Base-by-base conservation (phyloP, 169 alveolate species). In the Cryptosporidium viatorum region DNA sequence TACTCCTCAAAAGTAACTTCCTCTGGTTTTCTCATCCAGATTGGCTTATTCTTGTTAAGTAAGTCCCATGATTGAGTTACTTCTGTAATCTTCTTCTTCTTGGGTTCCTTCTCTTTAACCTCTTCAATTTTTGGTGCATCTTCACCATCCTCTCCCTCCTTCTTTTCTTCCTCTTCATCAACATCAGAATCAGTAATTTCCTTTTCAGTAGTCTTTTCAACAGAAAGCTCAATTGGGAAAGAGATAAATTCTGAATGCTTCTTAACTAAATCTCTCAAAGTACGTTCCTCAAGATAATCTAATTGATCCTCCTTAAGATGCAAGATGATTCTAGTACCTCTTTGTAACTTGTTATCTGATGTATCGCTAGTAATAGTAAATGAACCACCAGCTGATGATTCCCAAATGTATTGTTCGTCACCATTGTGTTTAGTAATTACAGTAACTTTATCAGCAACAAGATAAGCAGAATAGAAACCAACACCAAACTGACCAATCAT, bases 401-500 rank as follows among this genome's bases (percentile, higher is more conserved):
- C 99, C 99, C 99, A 98, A 84, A 97, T 96, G 95, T 97, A 97
- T 93, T 96, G 98, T 60, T 95, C 98, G 86, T 97, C 99, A 60
- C 97, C 99, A 91, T 97, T 97, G 94, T 97, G 96, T 91, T 97
- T 97, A 58, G 99, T 94, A 50, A 98, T 95, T 51, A 98, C 99
- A 3, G 97, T 95, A 48, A 98, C 99, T 95, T 96, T 97, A 92
- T 97, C 99, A 35, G 99, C 99, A 26, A 98, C 99, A 70, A 98
- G 97, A 95, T 97, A 98, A 35, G 99, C 99, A n/a, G 99, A 97
- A 95, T 98, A 98, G 95, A 98, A 98, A 87, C 99, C 99, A 48
- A 98, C 99, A 94, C 99, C 99, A 86, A 98, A 98, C 95, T 98
- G 99, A 33, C 99, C 99, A 86, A 98, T 98, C 99, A 98, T 97